Evolutionary conservation across 345 rosid genomes (phyloP).

Genomic region (Draba incana): DNA sequence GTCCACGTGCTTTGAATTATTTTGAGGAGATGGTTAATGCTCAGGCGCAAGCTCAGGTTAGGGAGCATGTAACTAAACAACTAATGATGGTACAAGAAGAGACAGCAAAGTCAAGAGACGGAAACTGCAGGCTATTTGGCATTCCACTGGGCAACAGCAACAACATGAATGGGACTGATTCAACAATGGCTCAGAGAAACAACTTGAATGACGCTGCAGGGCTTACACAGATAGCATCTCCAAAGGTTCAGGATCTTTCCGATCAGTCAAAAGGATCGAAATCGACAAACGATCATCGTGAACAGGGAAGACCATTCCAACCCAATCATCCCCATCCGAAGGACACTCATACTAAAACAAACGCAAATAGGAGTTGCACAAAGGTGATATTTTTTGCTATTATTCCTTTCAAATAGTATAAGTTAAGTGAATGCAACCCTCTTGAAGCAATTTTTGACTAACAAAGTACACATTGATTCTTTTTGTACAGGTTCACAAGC

Average conservation of each 20-base stretch:
- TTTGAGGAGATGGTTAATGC: slow-evolving; percentile 46
- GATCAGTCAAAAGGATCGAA: slow-evolving; percentile 51
- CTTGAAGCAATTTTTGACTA: no score
- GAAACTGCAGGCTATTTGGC: slow-evolving; percentile 78
- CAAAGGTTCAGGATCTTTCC: slow-evolving; percentile 40
- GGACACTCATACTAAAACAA: slow-evolving; percentile 50
- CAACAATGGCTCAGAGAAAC: slow-evolving; percentile 38
- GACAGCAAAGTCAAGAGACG: slow-evolving; percentile 50
- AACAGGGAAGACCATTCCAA: slow-evolving; percentile 50
- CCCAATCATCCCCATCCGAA: slow-evolving; percentile 40
- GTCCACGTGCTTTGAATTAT: slow-evolving; percentile 46
- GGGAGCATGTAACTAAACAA: slow-evolving; percentile 45
- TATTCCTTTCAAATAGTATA: not conserved
- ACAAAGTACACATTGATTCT: not conserved
- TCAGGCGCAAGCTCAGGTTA: slow-evolving; percentile 46
- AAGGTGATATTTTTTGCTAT: slow-evolving; percentile 48
- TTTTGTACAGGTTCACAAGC: slow-evolving; percentile 69
- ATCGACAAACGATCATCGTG: slow-evolving; percentile 45
- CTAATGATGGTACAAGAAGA: slow-evolving; percentile 46
- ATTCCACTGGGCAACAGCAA: slow-evolving; percentile 56
- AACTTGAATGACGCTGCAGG: slow-evolving; percentile 31
- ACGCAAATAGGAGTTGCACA: slow-evolving; percentile 69
- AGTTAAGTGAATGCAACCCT: no score
- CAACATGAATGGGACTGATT: slow-evolving; percentile 44
- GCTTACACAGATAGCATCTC: slow-evolving; percentile 35